Conservation (phyloP, 257 asterid genomes). For the Solanum dulcamara region DNA sequence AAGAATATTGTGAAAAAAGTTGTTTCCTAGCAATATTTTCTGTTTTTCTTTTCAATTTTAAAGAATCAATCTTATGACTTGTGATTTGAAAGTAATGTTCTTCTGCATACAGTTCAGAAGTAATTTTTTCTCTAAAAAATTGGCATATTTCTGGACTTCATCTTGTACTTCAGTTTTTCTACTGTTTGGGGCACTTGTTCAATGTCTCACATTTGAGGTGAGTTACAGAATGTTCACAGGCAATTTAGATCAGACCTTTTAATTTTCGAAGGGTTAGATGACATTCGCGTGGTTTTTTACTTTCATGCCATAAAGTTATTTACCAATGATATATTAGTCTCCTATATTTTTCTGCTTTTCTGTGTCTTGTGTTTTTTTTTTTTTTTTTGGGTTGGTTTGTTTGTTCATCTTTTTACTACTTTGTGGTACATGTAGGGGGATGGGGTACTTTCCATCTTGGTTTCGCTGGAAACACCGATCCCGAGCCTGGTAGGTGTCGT, state of each 20-base stretch:
- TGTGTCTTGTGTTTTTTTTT: background rate
- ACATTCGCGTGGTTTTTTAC: background rate
- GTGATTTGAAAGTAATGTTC: background rate
- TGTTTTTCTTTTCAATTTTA: background rate
- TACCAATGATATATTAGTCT: background rate
- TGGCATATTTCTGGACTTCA: background rate
- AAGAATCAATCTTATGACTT: background rate
- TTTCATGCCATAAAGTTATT: background rate
- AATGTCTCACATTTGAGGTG: background rate
- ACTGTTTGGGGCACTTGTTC: background rate
- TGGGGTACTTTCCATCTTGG: slow-evolving; percentile 89
- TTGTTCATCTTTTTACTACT: background rate
- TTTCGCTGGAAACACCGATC: slow-evolving; percentile 66
- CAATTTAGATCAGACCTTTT: background rate
- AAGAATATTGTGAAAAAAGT: background rate
- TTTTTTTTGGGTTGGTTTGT: no score
- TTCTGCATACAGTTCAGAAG: background rate
- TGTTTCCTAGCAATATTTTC: background rate
- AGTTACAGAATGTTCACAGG: background rate
- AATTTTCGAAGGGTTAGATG: background rate
- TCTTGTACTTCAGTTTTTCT: background rate
- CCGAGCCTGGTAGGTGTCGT: slow-evolving; percentile 97
- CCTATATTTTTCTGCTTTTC: background rate
- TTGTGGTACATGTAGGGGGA: slow-evolving; percentile 41
- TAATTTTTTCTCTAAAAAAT: background rate